Evolutionary conservation across 2,329 filamentous ascomycete genomes (phyloP), one percentile per base, ranked within the genome.

Genomic region (Dendrostoma leiphaemia): DNA sequence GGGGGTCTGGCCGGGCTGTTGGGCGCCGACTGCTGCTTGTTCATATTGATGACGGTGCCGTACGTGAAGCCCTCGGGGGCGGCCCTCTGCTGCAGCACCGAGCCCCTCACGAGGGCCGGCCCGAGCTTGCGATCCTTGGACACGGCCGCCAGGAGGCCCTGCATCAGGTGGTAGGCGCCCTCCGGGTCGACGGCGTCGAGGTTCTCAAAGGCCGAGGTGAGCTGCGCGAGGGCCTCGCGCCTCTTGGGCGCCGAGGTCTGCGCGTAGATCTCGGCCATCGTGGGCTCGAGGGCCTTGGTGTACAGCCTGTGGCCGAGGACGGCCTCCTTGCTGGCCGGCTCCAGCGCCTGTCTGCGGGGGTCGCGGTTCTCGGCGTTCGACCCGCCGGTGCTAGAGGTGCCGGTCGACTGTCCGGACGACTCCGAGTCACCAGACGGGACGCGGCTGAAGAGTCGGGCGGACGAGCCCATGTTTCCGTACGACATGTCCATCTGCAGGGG

Each of bases 391-490:
- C 64, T 59, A 4, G 70, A 66, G 12, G 68, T 63, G 26, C 66
- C 67, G 2, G 70, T 47, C 4, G 55, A 54, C 28, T 74, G 72
- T 5, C 73, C 71, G 1, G 73, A 71, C 29, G 44, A 46, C 6
- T 70, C 74, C 21, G 77, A 84, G 62, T 79, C 77, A 63, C 90
- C 89, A 0, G 92, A 94, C 1, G 81, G 80, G 1, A 96, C 91
- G 23, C 93, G 85, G 60, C 90, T 89, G 76, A 97, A 97, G 49
- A 96, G 86, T 51, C 92, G 87, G 61, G 96, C 90, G 15, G 92
- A 96, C 1, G 93, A 97, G 1, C 90, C 90, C 7, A 87, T 89
- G 70, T 97, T 97, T 48, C 93, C 94, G 71, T 95, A 97, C 6
- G 88, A 95, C 77, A 96, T 86, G 65, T 97, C 91, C 2, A 94